These are phyloP conservation scores for Candida smagusa DNA, from an alignment of 1,139 yeast genomes.

Conservation along the genomic window DNA sequence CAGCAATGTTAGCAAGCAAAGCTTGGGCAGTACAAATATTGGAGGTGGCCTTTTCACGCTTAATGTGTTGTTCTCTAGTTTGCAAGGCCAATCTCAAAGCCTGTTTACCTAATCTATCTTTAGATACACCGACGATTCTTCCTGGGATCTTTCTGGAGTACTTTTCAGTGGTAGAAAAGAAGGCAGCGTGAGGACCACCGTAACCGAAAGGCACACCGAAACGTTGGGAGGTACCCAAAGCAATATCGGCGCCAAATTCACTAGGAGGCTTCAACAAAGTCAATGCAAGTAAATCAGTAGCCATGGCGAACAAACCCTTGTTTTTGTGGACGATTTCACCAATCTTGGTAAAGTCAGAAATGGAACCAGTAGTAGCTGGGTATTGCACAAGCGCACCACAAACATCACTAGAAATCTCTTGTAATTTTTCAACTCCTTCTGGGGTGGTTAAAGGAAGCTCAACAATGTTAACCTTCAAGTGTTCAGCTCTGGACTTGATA, in stretches of 20 bases:
- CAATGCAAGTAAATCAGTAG: slow-evolving; percentile 86
- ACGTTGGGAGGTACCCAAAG: slow-evolving; percentile 88
- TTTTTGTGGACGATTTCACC: slow-evolving; percentile 64
- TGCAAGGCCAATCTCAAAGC: slow-evolving; percentile 92
- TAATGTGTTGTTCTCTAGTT: slow-evolving; percentile 96
- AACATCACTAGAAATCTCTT: slow-evolving; percentile 36
- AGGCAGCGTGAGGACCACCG: slow-evolving; percentile 99
- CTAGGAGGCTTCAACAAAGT: slow-evolving; percentile 83
- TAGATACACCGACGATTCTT: slow-evolving; percentile 87
- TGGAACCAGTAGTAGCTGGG: slow-evolving; percentile 83
- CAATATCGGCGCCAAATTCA: slow-evolving; percentile 87
- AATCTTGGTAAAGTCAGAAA: slow-evolving; percentile 51
- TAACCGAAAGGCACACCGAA: slow-evolving; percentile 97
- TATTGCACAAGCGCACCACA: slow-evolving; percentile 89
- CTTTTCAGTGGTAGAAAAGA: slow-evolving; percentile 77
- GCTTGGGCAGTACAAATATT: slow-evolving; percentile 99
- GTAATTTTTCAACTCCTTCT: slow-evolving; percentile 44
- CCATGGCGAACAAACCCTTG: slow-evolving; percentile 78
- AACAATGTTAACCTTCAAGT: slow-evolving; percentile 65
- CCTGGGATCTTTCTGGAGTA: slow-evolving; percentile 95
- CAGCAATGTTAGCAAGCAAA: slow-evolving; percentile 88
- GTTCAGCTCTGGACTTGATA: slow-evolving; percentile 71
- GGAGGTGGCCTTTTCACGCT: slow-evolving; percentile 96
- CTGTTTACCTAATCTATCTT: slow-evolving; percentile 83
- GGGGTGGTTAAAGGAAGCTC: slow-evolving; percentile 52